These are phyloP conservation scores for Aureoboletus auriporus DNA, from an alignment of 768 basidiomycete genomes.

Conservation along the genomic window DNA sequence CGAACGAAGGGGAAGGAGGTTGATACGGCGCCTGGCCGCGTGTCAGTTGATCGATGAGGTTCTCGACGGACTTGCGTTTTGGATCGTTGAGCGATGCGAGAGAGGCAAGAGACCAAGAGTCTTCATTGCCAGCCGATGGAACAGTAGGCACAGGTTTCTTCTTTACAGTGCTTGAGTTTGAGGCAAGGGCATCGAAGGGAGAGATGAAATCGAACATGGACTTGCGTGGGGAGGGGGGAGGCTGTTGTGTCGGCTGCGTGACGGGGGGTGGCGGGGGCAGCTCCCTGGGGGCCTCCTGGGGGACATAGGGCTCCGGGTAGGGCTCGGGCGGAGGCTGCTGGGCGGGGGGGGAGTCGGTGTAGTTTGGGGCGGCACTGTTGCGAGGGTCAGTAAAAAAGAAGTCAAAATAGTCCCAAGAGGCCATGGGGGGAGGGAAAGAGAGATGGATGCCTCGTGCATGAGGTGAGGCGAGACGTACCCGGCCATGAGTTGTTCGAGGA, in stretches of 20 bases:
- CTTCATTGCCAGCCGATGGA: constrained; percentile 37
- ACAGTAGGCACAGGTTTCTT: constrained; percentile 64
- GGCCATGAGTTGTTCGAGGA: constrained; percentile 79
- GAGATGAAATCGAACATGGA: constrained; percentile 85
- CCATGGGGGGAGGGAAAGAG: constrained; percentile 22
- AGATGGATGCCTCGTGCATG: constrained; percentile 26
- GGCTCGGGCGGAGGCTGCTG: constrained; percentile 17
- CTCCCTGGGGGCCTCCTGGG: constrained; percentile 26
- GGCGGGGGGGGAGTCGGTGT: constrained; percentile 44
- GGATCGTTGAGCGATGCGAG: constrained; percentile 37
- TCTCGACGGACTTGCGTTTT: constrained; percentile 81
- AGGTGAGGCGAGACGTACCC: constrained; percentile 52
- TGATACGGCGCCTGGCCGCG: constrained; percentile 39
- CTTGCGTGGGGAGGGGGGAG: constrained; percentile 67
- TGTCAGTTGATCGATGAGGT: constrained; percentile 70
- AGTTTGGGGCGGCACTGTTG: constrained; percentile 46
- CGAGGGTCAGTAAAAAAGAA: constrained; percentile 25
- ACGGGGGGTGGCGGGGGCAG: constrained; percentile 11
- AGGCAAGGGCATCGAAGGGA: constrained; percentile 75
- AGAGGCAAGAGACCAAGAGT: constrained; percentile 48
- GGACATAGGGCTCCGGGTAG: constrained; percentile 37
- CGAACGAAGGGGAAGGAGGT: constrained; percentile 31
- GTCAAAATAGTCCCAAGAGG: constrained; percentile 32
- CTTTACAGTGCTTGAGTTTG: constrained; percentile 46
- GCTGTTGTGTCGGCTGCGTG: constrained; percentile 30